Percentiles rank a stretch among this genome's conserved stretches.
These are phyloP conservation scores for Astragalus membranaceus DNA, from an alignment of 306 rosid genomes.

Conservation along the genomic window DNA sequence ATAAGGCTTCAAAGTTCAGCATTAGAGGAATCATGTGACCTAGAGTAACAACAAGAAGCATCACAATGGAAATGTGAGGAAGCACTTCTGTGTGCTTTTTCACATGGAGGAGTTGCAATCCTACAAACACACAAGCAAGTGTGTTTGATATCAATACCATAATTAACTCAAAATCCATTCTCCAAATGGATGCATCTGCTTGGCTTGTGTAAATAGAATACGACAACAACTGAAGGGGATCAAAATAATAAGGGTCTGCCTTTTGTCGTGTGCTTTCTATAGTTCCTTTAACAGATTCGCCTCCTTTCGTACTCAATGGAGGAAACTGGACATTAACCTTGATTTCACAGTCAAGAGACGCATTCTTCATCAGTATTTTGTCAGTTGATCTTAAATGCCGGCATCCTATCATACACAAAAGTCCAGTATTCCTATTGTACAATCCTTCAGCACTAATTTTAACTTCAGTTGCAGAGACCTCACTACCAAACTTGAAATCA, in stretches of 20 bases:
- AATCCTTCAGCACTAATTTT: constrained; percentile 74
- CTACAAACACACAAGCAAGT: constrained; percentile 69
- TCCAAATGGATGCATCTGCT: constrained; percentile 68
- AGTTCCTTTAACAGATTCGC: constrained; percentile 48
- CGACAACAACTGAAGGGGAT: constrained; percentile 46
- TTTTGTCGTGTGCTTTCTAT: constrained; percentile 60
- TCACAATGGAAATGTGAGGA: constrained; percentile 59
- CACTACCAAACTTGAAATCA: constrained; percentile 34
- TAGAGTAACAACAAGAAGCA: constrained; percentile 61
- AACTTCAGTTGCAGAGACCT: constrained; percentile 24
- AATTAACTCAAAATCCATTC: constrained; percentile 73
- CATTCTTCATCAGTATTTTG: constrained; percentile 32
- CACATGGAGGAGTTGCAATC: constrained; percentile 71
- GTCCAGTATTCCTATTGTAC: constrained; percentile 54
- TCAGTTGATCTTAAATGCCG: constrained; percentile 34
- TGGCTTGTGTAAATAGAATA: constrained; percentile 43
- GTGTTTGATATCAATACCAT: constrained; percentile 77
- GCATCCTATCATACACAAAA: constrained; percentile 79
- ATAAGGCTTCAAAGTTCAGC: constrained; percentile 72
- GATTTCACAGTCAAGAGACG: constrained; percentile 63
- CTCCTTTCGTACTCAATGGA: constrained; percentile 42
- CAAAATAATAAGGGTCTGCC: constrained; percentile 62
- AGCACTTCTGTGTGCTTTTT: constrained; percentile 53
- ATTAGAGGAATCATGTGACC: constrained; percentile 82
- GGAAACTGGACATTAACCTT: constrained; percentile 55